phyloP scores from a whole-genome alignment of 1,284 basidiomycete genomes.

The Ceratobasidium sp. region DNA sequence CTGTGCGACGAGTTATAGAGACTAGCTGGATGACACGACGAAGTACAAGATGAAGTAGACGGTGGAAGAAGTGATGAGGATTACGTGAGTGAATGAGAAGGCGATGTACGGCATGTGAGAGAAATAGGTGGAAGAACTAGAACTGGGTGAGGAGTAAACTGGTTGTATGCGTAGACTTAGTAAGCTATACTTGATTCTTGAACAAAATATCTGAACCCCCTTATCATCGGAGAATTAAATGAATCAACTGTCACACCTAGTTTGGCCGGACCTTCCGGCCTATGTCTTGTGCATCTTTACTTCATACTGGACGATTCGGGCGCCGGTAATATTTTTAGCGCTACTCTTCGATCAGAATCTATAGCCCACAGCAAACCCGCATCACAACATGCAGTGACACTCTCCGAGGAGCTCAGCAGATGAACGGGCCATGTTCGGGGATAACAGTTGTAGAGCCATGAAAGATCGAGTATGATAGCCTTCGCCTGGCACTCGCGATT shows the following conservation, averaged over 20 bases:
- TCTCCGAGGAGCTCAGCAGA: background rate
- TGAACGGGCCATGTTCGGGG: conserved; percentile 14
- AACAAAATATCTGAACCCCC: background rate
- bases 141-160: background rate
- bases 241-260: too few species aligned
- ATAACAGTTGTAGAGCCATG: background rate
- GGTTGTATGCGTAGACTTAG: conserved; percentile 3
- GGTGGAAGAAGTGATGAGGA: conserved; percentile 68
- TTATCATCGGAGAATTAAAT: too few species aligned
- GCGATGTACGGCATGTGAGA: conserved; percentile 72
- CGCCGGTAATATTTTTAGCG: too few species aligned
- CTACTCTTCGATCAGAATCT: background rate
- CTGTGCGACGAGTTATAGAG: background rate
- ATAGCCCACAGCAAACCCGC: background rate
- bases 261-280: background rate
- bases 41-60: conserved; percentile 60
- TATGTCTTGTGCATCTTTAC: too few species aligned
- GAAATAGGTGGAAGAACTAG: background rate
- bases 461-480: background rate
- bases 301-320: too few species aligned
- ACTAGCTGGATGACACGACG: conserved; percentile 16
- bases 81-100: conserved; percentile 74
- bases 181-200: background rate
- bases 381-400: background rate
- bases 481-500: background rate